Percentiles rank a stretch among this genome's conserved stretches.
phyloP scores from a whole-genome alignment of 2,329 filamentous ascomycete species.

The Sclerotinia spermophila region DNA sequence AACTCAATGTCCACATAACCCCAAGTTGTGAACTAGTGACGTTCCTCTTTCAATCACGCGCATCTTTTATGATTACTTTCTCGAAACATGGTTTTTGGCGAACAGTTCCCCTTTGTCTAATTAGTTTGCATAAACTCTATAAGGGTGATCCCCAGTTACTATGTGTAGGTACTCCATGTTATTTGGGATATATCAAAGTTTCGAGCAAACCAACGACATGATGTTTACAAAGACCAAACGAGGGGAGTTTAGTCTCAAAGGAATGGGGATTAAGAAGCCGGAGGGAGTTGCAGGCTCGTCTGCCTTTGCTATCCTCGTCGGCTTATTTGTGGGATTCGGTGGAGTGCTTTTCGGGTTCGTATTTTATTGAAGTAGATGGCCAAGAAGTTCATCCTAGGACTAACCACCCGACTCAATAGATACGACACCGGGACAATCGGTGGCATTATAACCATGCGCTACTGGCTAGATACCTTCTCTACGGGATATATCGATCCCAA shows the following conservation, averaged over 20 bases:
- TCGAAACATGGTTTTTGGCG: neutral
- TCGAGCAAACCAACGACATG: neutral
- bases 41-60: neutral
- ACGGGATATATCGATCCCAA: slow-evolving; percentile 47
- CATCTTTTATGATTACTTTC: neutral
- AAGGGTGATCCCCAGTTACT: neutral
- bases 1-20: neutral
- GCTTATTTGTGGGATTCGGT: slow-evolving; percentile 59
- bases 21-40: neutral
- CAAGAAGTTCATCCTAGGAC: neutral
- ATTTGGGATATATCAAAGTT: neutral
- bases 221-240: slow-evolving; percentile 1
- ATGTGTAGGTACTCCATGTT: neutral
- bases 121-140: neutral
- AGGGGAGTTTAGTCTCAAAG: neutral
- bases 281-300: slow-evolving; percentile 51
- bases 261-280: slow-evolving; percentile 43
- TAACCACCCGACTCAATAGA: slow-evolving; percentile 21
- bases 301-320: slow-evolving; percentile 58
- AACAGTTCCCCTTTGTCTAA: neutral
- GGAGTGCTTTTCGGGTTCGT: slow-evolving; percentile 55
- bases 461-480: slow-evolving; percentile 49
- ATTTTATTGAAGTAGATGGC: neutral
- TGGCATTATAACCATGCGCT: slow-evolving; percentile 53
- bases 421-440: slow-evolving; percentile 59